A percentile compares a stretch with the other conserved stretches of the same genome.
These are phyloP conservation scores for Thermochaetoides thermophila DNA, from an alignment of 495 filamentous ascomycete genomes.

Conservation along the genomic window DNA sequence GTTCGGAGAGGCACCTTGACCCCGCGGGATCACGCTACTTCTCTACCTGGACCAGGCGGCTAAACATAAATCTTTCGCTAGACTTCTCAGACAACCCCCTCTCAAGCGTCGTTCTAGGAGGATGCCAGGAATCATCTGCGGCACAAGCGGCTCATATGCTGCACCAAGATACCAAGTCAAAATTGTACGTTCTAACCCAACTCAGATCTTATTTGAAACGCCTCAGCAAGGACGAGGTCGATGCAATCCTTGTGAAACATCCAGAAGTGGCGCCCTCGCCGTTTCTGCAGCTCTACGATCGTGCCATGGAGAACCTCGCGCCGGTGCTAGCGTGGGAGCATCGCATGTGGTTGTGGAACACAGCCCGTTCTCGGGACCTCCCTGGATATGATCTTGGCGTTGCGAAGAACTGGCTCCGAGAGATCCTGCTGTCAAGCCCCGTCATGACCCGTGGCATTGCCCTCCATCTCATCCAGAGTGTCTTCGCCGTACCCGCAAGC, in stretches of 20 bases:
- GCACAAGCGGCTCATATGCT: constrained; percentile 6
- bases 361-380: constrained; percentile 3
- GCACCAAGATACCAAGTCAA: constrained; percentile 12
- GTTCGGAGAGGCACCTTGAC: too few species aligned
- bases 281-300: constrained; percentile 14
- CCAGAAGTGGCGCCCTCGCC: constrained; percentile 1
- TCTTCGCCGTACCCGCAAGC: constrained; percentile 12
- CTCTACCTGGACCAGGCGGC: too few species aligned
- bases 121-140: neutral
- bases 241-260: neutral
- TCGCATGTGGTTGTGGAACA: constrained; percentile 16
- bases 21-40: too few species aligned
- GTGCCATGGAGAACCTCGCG: constrained; percentile 13
- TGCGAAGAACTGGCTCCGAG: constrained; percentile 11
- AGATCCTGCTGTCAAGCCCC: constrained; percentile 17
- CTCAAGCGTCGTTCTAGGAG: neutral
- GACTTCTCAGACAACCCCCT: neutral
- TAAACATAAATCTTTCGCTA: too few species aligned
- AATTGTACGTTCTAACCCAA: constrained; percentile 11
- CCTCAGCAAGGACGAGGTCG: neutral
- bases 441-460: constrained; percentile 17
- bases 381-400: neutral
- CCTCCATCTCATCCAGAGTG: constrained; percentile 19
- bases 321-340: constrained; percentile 16
- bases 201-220: constrained; percentile 9